Conservation (phyloP, 768 basidiomycete genomes). For the Russula sp. region DNA sequence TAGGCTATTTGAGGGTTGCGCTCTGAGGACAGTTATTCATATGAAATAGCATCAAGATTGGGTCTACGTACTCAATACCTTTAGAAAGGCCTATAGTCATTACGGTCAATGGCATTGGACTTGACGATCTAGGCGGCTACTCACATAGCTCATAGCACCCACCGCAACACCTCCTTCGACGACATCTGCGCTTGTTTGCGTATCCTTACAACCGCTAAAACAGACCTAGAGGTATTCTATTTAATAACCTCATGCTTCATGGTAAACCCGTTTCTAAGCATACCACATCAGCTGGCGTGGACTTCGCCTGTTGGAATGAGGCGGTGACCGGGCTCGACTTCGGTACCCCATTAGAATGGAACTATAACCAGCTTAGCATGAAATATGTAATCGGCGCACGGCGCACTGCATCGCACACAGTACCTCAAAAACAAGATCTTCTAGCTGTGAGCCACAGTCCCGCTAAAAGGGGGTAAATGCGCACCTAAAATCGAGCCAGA, state of each 20-base stretch:
- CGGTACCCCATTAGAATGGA: constrained; percentile 27
- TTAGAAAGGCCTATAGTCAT: constrained; percentile 46
- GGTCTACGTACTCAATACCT: constrained; percentile 39
- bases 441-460: constrained; percentile 1
- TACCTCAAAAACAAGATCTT: constrained; percentile 66
- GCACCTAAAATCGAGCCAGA: constrained; percentile 82
- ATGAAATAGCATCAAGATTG: not conserved
- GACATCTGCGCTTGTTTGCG: constrained; percentile 77
- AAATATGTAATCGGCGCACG: too few species aligned
- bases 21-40: not conserved
- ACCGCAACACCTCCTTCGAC: constrained; percentile 57
- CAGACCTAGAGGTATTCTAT: constrained; percentile 46
- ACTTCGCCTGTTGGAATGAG: constrained; percentile 32
- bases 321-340: constrained; percentile 27
- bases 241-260: constrained; percentile 1
- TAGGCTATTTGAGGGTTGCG: constrained; percentile 34
- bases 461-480: constrained; percentile 16
- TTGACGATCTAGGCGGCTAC: constrained; percentile 23
- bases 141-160: constrained; percentile 74
- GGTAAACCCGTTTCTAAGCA: constrained; percentile 26
- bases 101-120: not conserved
- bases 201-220: constrained; percentile 78
- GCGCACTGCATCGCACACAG: not conserved
- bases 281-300: constrained; percentile 82
- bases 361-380: constrained; percentile 20